A percentile compares a stretch with the other conserved stretches of the same genome.
These are phyloP conservation scores for Pholiota molesta DNA, from an alignment of 768 basidiomycete genomes.

Conservation along the genomic window DNA sequence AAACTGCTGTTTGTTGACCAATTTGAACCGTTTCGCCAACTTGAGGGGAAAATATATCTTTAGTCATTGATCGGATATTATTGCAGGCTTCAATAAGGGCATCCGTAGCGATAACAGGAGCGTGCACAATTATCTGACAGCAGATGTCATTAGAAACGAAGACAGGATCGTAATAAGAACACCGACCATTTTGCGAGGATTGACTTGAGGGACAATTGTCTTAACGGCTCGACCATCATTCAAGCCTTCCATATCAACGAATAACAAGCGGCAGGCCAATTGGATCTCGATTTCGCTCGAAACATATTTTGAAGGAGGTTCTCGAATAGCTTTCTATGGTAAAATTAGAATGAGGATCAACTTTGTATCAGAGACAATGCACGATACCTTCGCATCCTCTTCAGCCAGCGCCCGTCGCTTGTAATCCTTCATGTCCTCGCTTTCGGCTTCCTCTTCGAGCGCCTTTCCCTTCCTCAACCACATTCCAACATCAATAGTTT, in stretches of 20 bases:
- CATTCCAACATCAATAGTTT: conserved; percentile 92
- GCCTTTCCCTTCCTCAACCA: conserved; percentile 93
- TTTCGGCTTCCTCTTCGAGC: conserved; percentile 88
- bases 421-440: conserved; percentile 78
- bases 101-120: conserved; percentile 64
- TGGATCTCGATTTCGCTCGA: conserved; percentile 76
- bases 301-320: conserved; percentile 92
- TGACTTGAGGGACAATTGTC: conserved; percentile 94
- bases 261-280: conserved; percentile 83
- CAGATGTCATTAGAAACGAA: conserved; percentile 3
- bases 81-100: conserved; percentile 80
- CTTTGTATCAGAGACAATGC: background rate
- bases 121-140: conserved; percentile 85
- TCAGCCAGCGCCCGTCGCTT: conserved; percentile 67
- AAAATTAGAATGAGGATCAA: conserved; percentile 14
- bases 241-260: conserved; percentile 94
- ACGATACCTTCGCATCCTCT: conserved; percentile 75
- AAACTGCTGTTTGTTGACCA: conserved; percentile 94
- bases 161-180: background rate
- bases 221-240: conserved; percentile 97
- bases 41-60: conserved; percentile 83
- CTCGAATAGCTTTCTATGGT: conserved; percentile 67
- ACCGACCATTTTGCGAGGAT: conserved; percentile 91
- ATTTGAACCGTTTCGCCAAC: conserved; percentile 83
- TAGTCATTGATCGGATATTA: conserved; percentile 87